Percentiles rank a stretch among this genome's conserved stretches.
Evolutionary conservation across 1,284 basidiomycete genomes (phyloP).

Genomic region (Peniophora sp.): DNA sequence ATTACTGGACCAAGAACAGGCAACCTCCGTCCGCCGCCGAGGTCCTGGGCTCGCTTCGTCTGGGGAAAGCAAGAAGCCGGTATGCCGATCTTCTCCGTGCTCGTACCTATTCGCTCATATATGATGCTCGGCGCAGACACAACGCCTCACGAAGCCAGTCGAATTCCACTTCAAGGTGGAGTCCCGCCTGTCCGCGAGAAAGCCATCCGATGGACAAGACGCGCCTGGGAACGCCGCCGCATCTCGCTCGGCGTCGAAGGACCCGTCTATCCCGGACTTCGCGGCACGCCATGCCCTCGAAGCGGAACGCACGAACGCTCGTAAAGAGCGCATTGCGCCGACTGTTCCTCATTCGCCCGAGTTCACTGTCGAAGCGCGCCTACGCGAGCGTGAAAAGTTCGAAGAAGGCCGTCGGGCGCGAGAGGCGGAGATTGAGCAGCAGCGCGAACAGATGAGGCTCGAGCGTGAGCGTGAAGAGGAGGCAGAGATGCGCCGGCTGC

Average conservation of each 20-base stretch:
- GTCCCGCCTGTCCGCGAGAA: conserved; percentile 32
- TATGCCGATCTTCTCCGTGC: conserved; percentile 1
- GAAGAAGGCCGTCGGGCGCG: conserved; percentile 48
- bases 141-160: conserved; percentile 35
- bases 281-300: conserved; percentile 45
- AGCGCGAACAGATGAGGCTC: conserved; percentile 32
- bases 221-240: conserved; percentile 11
- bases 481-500: conserved; percentile 44
- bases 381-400: conserved; percentile 54
- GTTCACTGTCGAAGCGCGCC: conserved; percentile 46
- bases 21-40: not conserved
- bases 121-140: conserved; percentile 11
- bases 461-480: conserved; percentile 46
- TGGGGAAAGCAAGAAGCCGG: conserved; percentile 2
- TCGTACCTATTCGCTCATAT: not conserved
- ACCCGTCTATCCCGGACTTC: conserved; percentile 41
- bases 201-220: conserved; percentile 14
- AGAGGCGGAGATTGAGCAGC: conserved; percentile 40
- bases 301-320: conserved; percentile 29
- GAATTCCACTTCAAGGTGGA: conserved; percentile 44
- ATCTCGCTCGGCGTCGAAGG: not conserved
- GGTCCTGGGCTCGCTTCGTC: not conserved
- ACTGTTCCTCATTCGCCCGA: conserved; percentile 37
- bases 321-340: conserved; percentile 38
- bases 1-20: not conserved